Evolutionary conservation across 2,329 filamentous ascomycete genomes (phyloP), one percentile per base, ranked within the genome.

Genomic region (Penicillium sp.): DNA sequence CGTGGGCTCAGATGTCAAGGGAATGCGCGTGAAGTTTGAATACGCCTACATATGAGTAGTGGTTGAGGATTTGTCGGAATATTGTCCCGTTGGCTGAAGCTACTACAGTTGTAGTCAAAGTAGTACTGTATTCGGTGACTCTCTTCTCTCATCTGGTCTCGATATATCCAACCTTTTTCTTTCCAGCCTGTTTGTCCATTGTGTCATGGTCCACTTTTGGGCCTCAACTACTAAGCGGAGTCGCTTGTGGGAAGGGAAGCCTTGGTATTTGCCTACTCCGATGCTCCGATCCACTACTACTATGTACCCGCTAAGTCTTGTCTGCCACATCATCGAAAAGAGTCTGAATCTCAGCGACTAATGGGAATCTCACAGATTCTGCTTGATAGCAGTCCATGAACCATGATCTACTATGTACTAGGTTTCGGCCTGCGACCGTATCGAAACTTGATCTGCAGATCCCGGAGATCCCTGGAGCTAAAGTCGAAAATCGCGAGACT

Each of bases 221-320:
- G 44, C 35, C 44, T 22, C 13, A 24, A 28, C 53, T 40, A 40
- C 42, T 42, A 24, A 56, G 54, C 30, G 28, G 54, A 49, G 26
- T 35, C 12, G 13, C 15, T 12, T 17, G 30, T 44, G n/a, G 40
- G 3, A 30, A 42, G n/a, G n/a, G n/a, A 12, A 37, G 15, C 3
- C 35, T 8, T n/a, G 45, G 10, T 47, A 35, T 40, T 51, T 33
- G 26, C 26, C 47, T 8, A 8, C 4, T 35, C 15, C 30, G 30
- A 33, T 33, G 30, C 7, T 26, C 7, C 28, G 10, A 51, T 22
- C 30, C 9, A 51, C 47, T 19, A 22, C 47, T 19, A 22, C 7
- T 38, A 6, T 35, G 33, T 22, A 49, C 3, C n/a, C 55, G 47
- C n/a, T 22, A 37, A 42, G 33, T 22, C 19, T 28, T 38, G 44